phyloP scores from a whole-genome alignment of 768 basidiomycete genomes.

The Agaricus sinodeliciosus region DNA sequence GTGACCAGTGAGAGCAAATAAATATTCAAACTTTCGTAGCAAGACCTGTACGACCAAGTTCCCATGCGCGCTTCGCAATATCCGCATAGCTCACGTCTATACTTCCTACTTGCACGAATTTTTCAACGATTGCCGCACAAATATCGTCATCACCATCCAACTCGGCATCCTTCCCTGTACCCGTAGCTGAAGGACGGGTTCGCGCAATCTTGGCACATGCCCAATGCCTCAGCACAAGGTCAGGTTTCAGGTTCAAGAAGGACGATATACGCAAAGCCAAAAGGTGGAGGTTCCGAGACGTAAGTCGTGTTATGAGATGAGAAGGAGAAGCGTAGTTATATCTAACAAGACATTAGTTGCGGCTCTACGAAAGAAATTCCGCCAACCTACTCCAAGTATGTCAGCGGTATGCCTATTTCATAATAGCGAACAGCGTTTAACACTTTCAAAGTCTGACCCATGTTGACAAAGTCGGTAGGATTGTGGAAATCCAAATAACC shows the following conservation, averaged over 20 bases:
- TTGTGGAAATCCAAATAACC: constrained; percentile 92
- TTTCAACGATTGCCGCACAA: constrained; percentile 80
- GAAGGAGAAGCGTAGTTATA: constrained; percentile 78
- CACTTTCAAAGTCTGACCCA: constrained; percentile 91
- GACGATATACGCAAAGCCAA: constrained; percentile 87
- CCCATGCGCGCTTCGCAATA: constrained; percentile 91
- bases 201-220: constrained; percentile 85
- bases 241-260: constrained; percentile 77
- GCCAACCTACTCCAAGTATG: constrained; percentile 73
- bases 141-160: constrained; percentile 69
- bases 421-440: constrained; percentile 89
- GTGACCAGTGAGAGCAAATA: neutral
- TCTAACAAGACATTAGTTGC: constrained; percentile 32
- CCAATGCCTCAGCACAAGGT: constrained; percentile 92
- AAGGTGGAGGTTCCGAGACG: constrained; percentile 83
- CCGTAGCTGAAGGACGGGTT: constrained; percentile 53
- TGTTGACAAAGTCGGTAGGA: constrained; percentile 84
- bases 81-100: constrained; percentile 88
- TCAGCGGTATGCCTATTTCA: constrained; percentile 90
- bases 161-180: constrained; percentile 46
- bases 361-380: neutral
- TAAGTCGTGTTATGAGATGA: constrained; percentile 75
- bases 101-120: constrained; percentile 78
- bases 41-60: constrained; percentile 69
- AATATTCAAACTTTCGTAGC: constrained; percentile 66